phyloP scores from a whole-genome alignment of 192 early-diverging fungal species.

The Haplosporangium gracile region DNA sequence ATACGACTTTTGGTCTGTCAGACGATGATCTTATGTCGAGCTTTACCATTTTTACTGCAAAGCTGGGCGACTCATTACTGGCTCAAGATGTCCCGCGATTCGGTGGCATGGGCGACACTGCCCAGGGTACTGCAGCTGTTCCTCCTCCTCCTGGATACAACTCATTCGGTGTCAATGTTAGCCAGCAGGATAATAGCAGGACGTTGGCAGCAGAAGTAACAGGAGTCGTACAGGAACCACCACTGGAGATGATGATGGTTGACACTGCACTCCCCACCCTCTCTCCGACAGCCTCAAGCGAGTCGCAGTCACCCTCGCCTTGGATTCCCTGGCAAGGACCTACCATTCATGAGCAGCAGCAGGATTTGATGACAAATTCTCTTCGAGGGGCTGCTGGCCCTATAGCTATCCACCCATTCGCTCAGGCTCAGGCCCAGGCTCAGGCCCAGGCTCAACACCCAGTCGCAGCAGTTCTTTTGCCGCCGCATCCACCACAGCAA shows the following conservation, averaged over 20 bases:
- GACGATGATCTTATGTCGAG: constrained; percentile 50
- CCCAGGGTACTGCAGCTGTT: neutral
- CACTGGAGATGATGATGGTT: constrained; percentile 1
- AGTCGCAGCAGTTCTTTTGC: neutral
- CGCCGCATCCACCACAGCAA: neutral
- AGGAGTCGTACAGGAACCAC: neutral
- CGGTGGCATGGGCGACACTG: neutral
- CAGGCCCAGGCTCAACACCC: neutral
- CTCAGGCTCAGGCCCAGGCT: neutral
- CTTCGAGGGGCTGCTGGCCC: neutral
- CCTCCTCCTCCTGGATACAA: neutral
- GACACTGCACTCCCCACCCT: constrained; percentile 12
- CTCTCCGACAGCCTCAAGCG: constrained; percentile 22
- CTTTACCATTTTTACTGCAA: constrained; percentile 36
- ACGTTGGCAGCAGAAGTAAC: neutral
- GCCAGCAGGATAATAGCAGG: neutral
- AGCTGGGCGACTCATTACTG: constrained; percentile 25
- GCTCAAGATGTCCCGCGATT: neutral
- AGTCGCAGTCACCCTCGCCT: constrained; percentile 19
- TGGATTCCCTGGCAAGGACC: constrained; percentile 27
- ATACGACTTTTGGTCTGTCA: constrained; percentile 32
- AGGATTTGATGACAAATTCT: neutral
- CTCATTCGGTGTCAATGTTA: neutral
- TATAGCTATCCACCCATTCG: neutral
- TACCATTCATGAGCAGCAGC: neutral